A percentile compares a stretch with the other conserved stretches of the same genome.
phyloP scores from a whole-genome alignment of 257 asterid species.

The Linderniella brevidens region DNA sequence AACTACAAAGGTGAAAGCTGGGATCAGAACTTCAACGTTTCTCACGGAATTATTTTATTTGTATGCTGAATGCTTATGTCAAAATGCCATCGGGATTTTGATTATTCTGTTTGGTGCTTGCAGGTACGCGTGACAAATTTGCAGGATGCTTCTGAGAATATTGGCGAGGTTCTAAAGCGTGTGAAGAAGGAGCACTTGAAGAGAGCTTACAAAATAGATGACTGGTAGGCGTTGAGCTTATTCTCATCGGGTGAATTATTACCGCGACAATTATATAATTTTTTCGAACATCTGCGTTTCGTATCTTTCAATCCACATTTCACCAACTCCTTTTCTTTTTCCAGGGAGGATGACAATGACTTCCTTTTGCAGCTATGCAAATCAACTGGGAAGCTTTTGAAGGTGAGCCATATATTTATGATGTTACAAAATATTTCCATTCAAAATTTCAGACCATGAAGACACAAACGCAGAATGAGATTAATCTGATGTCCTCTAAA shows the following conservation, averaged over 20 bases:
- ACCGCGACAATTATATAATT: too few species aligned
- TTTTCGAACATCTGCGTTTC: too few species aligned
- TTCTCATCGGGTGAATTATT: background rate
- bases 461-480: too few species aligned
- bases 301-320: too few species aligned
- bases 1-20: too few species aligned
- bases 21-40: too few species aligned
- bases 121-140: slow-evolving; percentile 91
- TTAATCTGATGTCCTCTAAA: too few species aligned
- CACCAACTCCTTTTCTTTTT: slow-evolving; percentile 8
- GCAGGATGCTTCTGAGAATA: slow-evolving; percentile 91
- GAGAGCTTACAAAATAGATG: slow-evolving; percentile 69
- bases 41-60: too few species aligned
- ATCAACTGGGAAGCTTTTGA: slow-evolving; percentile 68
- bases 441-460: too few species aligned
- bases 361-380: slow-evolving; percentile 85
- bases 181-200: slow-evolving; percentile 75
- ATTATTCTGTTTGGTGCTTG: background rate
- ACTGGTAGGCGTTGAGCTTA: slow-evolving; percentile 33
- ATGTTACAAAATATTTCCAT: slow-evolving; percentile 1
- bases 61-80: background rate
- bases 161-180: slow-evolving; percentile 82
- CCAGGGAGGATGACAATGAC: slow-evolving; percentile 75
- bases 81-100: background rate
- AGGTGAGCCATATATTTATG: slow-evolving; percentile 23